A percentile compares a stretch with the other conserved stretches of the same genome.
Conservation (phyloP, 192 early-diverging fungal genomes). For the Gigaspora rosea region DNA sequence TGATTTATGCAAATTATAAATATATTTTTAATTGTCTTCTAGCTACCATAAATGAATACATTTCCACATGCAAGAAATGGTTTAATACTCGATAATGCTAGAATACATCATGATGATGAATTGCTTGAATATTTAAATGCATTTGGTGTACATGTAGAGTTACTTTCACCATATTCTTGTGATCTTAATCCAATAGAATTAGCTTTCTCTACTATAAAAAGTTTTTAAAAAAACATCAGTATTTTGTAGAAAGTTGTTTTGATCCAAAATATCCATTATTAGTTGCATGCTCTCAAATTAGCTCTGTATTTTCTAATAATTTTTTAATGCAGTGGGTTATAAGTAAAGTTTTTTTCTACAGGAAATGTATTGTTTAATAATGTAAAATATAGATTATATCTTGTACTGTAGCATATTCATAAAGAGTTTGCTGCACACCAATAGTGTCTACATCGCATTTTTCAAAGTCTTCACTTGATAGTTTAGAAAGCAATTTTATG, state of each 20-base stretch:
- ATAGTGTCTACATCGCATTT: background rate
- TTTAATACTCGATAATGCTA: background rate
- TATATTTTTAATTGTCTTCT: background rate
- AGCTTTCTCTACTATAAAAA: slow-evolving; percentile 18
- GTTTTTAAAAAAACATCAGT: background rate
- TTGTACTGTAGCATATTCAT: background rate
- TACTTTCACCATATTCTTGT: slow-evolving; percentile 10
- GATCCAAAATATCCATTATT: slow-evolving; percentile 8
- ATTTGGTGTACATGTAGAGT: background rate
- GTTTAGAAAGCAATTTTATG: background rate
- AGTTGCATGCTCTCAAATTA: slow-evolving; percentile 15
- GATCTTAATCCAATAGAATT: slow-evolving; percentile 15
- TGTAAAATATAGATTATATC: background rate
- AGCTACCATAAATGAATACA: slow-evolving; percentile 4
- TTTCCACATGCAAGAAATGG: background rate
- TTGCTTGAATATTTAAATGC: background rate
- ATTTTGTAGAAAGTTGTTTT: background rate
- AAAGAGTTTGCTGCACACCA: background rate
- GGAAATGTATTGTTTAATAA: background rate
- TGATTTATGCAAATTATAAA: background rate
- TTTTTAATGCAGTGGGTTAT: background rate
- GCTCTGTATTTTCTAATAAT: background rate
- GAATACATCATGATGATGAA: slow-evolving; percentile 14
- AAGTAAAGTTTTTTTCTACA: too few species aligned
- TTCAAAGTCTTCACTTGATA: background rate